Evolutionary conservation across 306 rosid genomes (phyloP).

Genomic region (Myrica gale): DNA sequence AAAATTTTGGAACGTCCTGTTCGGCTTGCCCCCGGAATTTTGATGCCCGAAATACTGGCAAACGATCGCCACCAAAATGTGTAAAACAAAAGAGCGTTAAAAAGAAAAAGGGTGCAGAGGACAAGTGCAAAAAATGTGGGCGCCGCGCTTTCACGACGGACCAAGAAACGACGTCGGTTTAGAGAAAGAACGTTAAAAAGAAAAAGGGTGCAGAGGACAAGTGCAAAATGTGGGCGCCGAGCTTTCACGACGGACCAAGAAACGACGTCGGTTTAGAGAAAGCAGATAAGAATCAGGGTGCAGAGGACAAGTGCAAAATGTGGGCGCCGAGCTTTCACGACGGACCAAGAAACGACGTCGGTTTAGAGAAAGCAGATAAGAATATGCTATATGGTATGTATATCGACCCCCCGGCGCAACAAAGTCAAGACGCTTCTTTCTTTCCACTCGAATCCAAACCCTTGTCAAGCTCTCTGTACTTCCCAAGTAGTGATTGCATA

Average conservation of each 20-base stretch:
- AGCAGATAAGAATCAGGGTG: background rate
- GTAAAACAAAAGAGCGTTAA: no score
- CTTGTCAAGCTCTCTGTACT: background rate
- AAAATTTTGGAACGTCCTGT: no score
- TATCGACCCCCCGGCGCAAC: no score
- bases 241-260: background rate
- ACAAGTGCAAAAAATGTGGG: no score
- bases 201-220: no score
- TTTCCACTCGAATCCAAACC: background rate
- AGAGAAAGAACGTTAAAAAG: background rate
- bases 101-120: no score
- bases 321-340: background rate
- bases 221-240: no score
- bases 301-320: no score
- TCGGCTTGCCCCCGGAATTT: no score
- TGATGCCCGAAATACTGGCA: no score
- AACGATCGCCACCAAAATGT: no score
- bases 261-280: background rate
- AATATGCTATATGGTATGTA: background rate
- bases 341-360: background rate
- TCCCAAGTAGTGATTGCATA: background rate
- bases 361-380: background rate
- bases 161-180: background rate
- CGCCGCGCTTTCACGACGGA: background rate
- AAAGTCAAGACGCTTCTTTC: background rate